Percentiles rank a stretch among this genome's conserved stretches.
phyloP scores from a whole-genome alignment of 148 eudicot genomes.

The Euryodendron excelsum region DNA sequence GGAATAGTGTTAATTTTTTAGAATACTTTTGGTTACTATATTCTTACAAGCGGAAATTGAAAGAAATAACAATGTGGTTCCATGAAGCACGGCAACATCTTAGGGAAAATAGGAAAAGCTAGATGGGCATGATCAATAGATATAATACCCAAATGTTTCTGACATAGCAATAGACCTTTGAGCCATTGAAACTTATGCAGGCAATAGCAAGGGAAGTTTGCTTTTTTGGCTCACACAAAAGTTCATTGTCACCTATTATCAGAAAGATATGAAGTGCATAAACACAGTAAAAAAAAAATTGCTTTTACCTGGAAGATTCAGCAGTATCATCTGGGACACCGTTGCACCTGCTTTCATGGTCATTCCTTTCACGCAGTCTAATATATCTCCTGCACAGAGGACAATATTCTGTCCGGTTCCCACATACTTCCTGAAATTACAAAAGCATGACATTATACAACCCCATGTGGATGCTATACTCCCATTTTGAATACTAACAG shows the following conservation, averaged over 20 bases:
- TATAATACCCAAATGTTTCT: not conserved
- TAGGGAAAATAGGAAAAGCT: not conserved
- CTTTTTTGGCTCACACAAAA: no score
- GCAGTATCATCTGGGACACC: conserved; percentile 44
- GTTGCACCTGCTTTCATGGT: conserved; percentile 78
- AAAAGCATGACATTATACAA: conserved; percentile 5
- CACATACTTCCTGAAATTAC: conserved; percentile 85
- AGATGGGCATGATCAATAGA: not conserved
- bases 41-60: not conserved
- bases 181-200: not conserved
- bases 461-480: not conserved
- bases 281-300: not conserved
- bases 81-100: not conserved
- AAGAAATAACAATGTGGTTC: not conserved
- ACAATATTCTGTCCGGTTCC: conserved; percentile 87
- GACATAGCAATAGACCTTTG: not conserved
- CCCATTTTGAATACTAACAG: conserved; percentile 1
- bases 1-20: not conserved
- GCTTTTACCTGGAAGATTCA: conserved; percentile 67
- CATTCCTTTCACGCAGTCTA: conserved; percentile 71
- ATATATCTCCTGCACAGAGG: conserved; percentile 67
- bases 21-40: not conserved
- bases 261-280: not conserved
- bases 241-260: no score
- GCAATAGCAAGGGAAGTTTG: not conserved